Evolutionary conservation across 2,329 filamentous ascomycete species (phyloP).

Genomic region (Venturia carpophila): DNA sequence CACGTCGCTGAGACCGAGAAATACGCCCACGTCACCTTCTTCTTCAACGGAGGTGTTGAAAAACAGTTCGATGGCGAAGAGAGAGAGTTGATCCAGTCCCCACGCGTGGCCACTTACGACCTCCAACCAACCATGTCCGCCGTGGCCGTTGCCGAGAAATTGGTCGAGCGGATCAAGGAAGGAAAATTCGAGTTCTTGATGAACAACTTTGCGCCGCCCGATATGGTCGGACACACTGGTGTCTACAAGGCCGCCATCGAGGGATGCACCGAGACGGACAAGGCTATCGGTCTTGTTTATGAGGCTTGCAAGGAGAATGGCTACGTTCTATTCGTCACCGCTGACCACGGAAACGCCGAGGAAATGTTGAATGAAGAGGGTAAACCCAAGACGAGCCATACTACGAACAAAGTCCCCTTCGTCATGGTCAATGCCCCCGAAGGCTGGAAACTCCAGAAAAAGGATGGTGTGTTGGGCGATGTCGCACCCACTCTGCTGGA

Average conservation of each 20-base stretch:
- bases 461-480: constrained; percentile 85
- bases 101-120: constrained; percentile 94
- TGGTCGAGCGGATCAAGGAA: constrained; percentile 76
- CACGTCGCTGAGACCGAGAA: constrained; percentile 99
- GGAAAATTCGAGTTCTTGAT: constrained; percentile 92
- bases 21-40: constrained; percentile 99
- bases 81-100: constrained; percentile 88
- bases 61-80: constrained; percentile 89
- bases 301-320: constrained; percentile 89
- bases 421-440: constrained; percentile 95
- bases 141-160: constrained; percentile 79
- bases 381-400: constrained; percentile 97
- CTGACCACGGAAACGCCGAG: constrained; percentile 96
- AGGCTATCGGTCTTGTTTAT: constrained; percentile 85
- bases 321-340: constrained; percentile 90
- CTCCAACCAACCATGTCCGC: constrained; percentile 93
- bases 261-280: constrained; percentile 79
- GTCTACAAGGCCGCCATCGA: constrained; percentile 91
- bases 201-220: constrained; percentile 99
- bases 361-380: constrained; percentile 97
- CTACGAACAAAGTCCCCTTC: constrained; percentile 94
- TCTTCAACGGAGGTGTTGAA: constrained; percentile 98
- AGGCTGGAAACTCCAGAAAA: constrained; percentile 78
- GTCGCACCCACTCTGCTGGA: constrained; percentile 91
- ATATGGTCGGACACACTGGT: constrained; percentile 99